These are phyloP conservation scores for Aspergillus carbonarius DNA, from an alignment of 2,329 filamentous ascomycete genomes.

Conservation along the genomic window DNA sequence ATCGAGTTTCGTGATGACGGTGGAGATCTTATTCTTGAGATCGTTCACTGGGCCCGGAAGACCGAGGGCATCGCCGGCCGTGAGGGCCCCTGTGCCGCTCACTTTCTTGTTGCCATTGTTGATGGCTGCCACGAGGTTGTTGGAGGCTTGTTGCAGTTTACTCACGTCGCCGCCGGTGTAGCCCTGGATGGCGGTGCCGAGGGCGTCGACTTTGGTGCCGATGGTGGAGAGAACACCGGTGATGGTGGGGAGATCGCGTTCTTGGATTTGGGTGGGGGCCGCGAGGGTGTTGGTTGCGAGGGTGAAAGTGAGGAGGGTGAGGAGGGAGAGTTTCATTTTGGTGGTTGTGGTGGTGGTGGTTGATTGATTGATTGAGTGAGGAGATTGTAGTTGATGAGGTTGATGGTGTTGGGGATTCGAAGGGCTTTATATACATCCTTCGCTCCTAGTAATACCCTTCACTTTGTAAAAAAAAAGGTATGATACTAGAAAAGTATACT, in stretches of 20 bases:
- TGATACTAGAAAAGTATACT: neutral
- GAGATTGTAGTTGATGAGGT: neutral
- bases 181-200: conserved; percentile 9
- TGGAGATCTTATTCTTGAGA: conserved; percentile 11
- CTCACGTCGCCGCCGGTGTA: conserved; percentile 12
- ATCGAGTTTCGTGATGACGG: conserved; percentile 5
- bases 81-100: conserved; percentile 3
- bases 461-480: too few relatives aligned
- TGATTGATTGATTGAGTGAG: neutral
- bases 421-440: too few relatives aligned
- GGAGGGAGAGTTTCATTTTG: conserved; percentile 13
- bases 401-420: too few relatives aligned
- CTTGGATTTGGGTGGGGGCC: conserved; percentile 7
- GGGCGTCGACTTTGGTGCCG: conserved; percentile 13
- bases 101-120: conserved; percentile 12
- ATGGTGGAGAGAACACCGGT: conserved; percentile 14
- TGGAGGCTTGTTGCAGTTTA: conserved; percentile 9
- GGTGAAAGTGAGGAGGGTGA: conserved; percentile 6
- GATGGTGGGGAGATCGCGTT: conserved; percentile 15
- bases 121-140: conserved; percentile 14
- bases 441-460: too few relatives aligned
- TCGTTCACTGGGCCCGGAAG: conserved; percentile 14
- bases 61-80: conserved; percentile 12
- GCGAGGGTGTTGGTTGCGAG: conserved; percentile 12
- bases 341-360: neutral